These are phyloP conservation scores for Emericellopsis atlantica DNA, from an alignment of 2,329 filamentous ascomycete species.

Conservation along the genomic window DNA sequence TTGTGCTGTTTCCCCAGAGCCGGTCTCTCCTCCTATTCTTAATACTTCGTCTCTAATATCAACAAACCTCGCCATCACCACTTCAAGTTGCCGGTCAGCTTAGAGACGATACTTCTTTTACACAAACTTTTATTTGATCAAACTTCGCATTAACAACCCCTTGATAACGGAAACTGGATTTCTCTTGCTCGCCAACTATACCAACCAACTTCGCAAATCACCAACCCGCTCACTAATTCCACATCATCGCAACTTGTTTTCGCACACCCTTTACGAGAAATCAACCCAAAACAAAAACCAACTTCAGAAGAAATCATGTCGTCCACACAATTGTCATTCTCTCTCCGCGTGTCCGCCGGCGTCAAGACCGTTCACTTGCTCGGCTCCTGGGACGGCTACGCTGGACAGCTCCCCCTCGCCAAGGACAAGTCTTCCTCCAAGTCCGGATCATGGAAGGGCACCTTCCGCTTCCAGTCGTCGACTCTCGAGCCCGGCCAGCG, in stretches of 20 bases:
- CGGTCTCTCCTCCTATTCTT: conserved; percentile 35
- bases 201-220: no score
- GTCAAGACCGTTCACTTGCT: conserved; percentile 97
- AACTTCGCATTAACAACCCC: conserved; percentile 14
- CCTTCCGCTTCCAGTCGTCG: conserved; percentile 84
- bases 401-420: conserved; percentile 84
- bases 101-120: conserved; percentile 13
- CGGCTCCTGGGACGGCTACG: conserved; percentile 97
- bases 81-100: conserved; percentile 28
- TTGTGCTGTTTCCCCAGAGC: conserved; percentile 32
- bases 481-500: conserved; percentile 80
- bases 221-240: conserved; percentile 15
- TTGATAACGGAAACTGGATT: conserved; percentile 40
- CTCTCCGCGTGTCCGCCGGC: conserved; percentile 87
- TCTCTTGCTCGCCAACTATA: conserved; percentile 38
- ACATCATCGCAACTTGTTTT: conserved; percentile 2
- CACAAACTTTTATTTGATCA: conserved; percentile 8
- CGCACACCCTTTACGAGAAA: conserved; percentile 5
- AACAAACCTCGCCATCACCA: conserved; percentile 5
- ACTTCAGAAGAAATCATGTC: conserved; percentile 55
- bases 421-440: conserved; percentile 76
- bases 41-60: conserved; percentile 19
- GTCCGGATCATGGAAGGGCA: conserved; percentile 86
- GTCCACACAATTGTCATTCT: conserved; percentile 87
- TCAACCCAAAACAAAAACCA: conserved; percentile 6